Conservation (phyloP, 1,284 basidiomycete genomes). For the Grifola frondosa region DNA sequence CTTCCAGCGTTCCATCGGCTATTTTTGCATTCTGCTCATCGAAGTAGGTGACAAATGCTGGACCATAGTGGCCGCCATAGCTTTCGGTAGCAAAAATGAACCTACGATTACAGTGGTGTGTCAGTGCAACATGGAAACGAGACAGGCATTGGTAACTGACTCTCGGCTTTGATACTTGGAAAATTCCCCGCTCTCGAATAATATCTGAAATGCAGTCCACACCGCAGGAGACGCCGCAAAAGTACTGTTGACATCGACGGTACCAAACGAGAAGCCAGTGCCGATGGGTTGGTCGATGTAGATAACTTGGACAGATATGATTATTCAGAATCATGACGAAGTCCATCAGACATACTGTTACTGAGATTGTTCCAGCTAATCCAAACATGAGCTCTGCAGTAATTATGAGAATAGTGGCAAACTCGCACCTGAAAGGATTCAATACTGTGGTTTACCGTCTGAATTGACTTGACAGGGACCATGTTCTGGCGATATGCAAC, state of each 20-base stretch:
- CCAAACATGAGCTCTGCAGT: not conserved
- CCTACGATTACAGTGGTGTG: conserved; percentile 29
- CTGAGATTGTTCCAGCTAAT: conserved; percentile 67
- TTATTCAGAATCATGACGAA: not conserved
- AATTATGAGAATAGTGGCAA: not conserved
- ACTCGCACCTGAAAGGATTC: conserved; percentile 53
- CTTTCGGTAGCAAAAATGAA: conserved; percentile 68
- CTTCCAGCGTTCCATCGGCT: conserved; percentile 36
- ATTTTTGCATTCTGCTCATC: conserved; percentile 64
- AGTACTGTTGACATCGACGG: conserved; percentile 55
- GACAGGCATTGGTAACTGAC: conserved; percentile 42
- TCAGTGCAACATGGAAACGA: not conserved
- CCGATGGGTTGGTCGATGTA: conserved; percentile 78
- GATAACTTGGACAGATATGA: conserved; percentile 46
- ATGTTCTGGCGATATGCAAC: conserved; percentile 41
- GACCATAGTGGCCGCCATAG: conserved; percentile 70
- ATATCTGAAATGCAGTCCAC: conserved; percentile 66
- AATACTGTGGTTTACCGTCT: conserved; percentile 50
- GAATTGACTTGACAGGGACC: conserved; percentile 60
- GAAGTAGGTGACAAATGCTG: conserved; percentile 64
- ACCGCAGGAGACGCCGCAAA: conserved; percentile 49
- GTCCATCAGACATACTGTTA: conserved; percentile 45
- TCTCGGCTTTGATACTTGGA: conserved; percentile 56
- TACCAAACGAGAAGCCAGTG: conserved; percentile 65
- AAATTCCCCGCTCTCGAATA: conserved; percentile 64